A percentile compares a stretch with the other conserved stretches of the same genome.
These are phyloP conservation scores for Pseudocercospora crystallina DNA, from an alignment of 2,329 filamentous ascomycete genomes.

Conservation along the genomic window DNA sequence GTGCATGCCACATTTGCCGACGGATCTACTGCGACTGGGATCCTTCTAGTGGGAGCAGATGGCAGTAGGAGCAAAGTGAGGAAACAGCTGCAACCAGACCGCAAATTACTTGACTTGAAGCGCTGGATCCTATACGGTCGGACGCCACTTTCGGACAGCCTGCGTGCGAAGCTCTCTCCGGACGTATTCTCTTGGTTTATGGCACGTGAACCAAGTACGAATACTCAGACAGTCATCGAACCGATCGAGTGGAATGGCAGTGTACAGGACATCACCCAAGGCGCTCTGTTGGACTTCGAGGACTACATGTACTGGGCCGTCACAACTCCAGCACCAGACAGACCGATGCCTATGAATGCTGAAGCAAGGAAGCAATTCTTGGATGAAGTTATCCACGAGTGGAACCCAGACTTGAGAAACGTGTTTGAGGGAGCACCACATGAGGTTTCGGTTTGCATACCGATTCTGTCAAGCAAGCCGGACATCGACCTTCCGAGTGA, in stretches of 20 bases:
- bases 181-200: neutral
- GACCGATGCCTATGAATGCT: too few species aligned
- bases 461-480: too few species aligned
- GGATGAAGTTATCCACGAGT: too few species aligned
- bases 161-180: neutral
- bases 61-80: conserved; percentile 2
- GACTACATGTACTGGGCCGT: conserved; percentile 1
- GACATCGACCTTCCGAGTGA: too few species aligned
- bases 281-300: neutral
- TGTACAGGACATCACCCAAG: too few species aligned
- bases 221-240: neutral
- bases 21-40: conserved; percentile 4
- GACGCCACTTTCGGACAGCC: neutral
- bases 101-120: neutral
- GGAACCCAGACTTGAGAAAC: too few species aligned
- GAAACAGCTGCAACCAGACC: neutral
- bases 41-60: conserved; percentile 19
- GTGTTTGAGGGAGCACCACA: too few species aligned
- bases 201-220: neutral
- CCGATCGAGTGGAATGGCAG: neutral
- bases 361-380: too few species aligned
- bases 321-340: neutral
- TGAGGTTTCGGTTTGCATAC: too few species aligned
- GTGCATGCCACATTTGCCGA: conserved; percentile 11
- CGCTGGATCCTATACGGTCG: neutral